phyloP scores from a whole-genome alignment of 1,284 basidiomycete species.

The Cryptococcus sp. region DNA sequence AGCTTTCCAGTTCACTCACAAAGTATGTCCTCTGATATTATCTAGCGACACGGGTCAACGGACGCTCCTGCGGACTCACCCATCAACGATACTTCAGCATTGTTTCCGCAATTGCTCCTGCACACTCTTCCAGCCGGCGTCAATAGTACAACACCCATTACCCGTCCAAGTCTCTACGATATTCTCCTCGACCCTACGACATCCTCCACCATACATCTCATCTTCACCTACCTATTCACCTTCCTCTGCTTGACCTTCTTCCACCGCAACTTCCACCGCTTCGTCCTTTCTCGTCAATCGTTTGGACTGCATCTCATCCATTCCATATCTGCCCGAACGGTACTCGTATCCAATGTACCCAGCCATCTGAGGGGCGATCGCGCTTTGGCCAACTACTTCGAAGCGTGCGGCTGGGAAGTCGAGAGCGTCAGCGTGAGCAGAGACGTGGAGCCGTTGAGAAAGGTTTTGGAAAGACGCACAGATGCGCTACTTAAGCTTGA shows the following conservation, averaged over 20 bases:
- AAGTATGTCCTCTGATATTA: constrained; percentile 22
- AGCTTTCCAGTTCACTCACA: not conserved
- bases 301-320: constrained; percentile 92
- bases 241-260: constrained; percentile 80
- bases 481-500: constrained; percentile 76
- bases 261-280: constrained; percentile 84
- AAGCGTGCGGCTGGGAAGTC: constrained; percentile 60
- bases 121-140: constrained; percentile 2
- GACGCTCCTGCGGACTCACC: constrained; percentile 62
- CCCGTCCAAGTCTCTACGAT: constrained; percentile 59
- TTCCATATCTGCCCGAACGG: constrained; percentile 88
- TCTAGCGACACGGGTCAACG: constrained; percentile 68
- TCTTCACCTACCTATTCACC: constrained; percentile 93
- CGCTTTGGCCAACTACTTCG: constrained; percentile 89
- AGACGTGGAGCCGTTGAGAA: constrained; percentile 73
- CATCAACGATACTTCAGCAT: constrained; percentile 11
- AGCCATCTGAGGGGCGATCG: constrained; percentile 78
- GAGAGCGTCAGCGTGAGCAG: constrained; percentile 78
- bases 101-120: not conserved
- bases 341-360: constrained; percentile 83
- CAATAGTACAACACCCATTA: constrained; percentile 20
- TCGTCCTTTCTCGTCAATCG: constrained; percentile 87
- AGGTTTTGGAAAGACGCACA: constrained; percentile 74
- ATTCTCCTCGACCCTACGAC: constrained; percentile 82
- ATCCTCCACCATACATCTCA: constrained; percentile 80